A percentile compares a stretch with the other conserved stretches of the same genome.
phyloP scores from a whole-genome alignment of 306 rosid genomes.

The Biancaea sappan region DNA sequence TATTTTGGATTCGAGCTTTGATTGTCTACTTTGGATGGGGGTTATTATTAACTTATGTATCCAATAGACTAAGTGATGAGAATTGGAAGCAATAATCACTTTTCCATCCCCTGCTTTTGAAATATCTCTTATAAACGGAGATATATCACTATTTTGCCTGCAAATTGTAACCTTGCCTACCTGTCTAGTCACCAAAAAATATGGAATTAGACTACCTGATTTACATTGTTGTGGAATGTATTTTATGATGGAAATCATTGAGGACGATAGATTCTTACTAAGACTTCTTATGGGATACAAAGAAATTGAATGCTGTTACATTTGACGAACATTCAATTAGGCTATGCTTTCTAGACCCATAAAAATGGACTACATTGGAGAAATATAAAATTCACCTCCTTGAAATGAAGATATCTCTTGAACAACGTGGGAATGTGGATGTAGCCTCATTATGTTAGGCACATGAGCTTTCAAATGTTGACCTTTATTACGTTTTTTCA shows the following conservation, averaged over 20 bases:
- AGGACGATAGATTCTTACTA: neutral
- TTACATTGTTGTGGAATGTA: neutral
- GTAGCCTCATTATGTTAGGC: neutral
- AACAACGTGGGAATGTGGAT: neutral
- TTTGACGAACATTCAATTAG: neutral
- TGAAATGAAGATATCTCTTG: neutral
- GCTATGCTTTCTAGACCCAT: neutral
- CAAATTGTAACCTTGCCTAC: neutral
- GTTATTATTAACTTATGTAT: neutral
- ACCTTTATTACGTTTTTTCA: neutral
- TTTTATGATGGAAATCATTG: neutral
- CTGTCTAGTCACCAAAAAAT: neutral
- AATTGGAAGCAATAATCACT: neutral
- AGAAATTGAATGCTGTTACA: neutral
- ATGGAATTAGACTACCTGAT: neutral
- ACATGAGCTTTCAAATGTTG: neutral
- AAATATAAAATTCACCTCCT: neutral
- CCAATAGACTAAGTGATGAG: neutral
- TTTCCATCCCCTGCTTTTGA: neutral
- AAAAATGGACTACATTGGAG: neutral
- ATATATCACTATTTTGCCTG: neutral
- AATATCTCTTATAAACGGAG: neutral
- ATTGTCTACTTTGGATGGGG: conserved; percentile 19
- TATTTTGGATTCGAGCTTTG: conserved; percentile 5
- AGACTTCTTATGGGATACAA: neutral